Evolutionary conservation across 768 basidiomycete genomes (phyloP), one percentile per base, ranked within the genome.

Genomic region (Lactifluus volemus): DNA sequence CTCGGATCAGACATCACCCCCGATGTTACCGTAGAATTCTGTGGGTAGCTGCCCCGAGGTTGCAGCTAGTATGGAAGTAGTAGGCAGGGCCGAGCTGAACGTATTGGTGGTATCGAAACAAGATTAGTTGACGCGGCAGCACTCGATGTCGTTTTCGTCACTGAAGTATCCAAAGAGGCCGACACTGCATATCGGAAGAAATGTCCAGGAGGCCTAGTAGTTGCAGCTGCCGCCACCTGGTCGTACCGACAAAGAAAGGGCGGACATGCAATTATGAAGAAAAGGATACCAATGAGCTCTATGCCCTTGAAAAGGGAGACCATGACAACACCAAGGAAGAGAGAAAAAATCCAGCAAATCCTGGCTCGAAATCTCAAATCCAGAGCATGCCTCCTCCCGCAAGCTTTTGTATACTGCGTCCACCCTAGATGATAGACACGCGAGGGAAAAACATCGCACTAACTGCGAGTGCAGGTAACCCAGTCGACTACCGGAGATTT

Each of bases 21-120:
- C 12, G 50, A 36, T 12, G 50, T 57, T 14, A 56, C 30, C 39
- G 32, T 63, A 1, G 41, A 39, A 21, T 59, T 56, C 25, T 53
- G 38, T 29, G 57, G 61, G 49, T 51, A 61, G 36, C 52, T 58
- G 34, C 9, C 58, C 55, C 17, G 53, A 34, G 55, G 50, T 19
- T 32, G 44, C 29, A 29, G 17, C 39, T 41, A 32, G 55, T 14
- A 52, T 6, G 15, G 25, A 15, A 3, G 30, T 15, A 53, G 29
- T 21, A 36, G 53, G 49, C 49, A 34, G 25, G 6, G 45, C 38
- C 17, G 19, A 54, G 36, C 41, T 36, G 38, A 53, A n/a, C 7
- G 12, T 6, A 11, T 52, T 19, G 12, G 19, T 29, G 51, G 3
- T 53, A 34, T n/a, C 25, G 48, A 25, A 5, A 19, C 19, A 29